Conservation (phyloP, 179 eudicot species). For the Silene coronaria region DNA sequence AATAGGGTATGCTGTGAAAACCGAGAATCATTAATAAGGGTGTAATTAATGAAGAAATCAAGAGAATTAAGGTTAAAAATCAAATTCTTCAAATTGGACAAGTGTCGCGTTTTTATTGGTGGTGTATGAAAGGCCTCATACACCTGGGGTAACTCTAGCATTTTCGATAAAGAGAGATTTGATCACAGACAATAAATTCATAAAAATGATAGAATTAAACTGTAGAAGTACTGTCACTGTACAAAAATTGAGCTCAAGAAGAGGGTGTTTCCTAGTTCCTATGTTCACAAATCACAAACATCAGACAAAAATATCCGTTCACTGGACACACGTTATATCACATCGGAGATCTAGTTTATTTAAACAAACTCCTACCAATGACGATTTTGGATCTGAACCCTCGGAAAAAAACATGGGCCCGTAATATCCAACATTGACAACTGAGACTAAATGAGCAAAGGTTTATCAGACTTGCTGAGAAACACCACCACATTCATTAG, state of each 20-base stretch:
- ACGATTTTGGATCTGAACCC: neutral
- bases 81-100: no score
- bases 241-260: neutral
- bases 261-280: neutral
- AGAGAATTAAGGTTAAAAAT: no score
- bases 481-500: constrained; percentile 14
- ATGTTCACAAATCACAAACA: neutral
- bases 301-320: neutral
- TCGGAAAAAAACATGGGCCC: neutral
- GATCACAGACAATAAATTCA: neutral
- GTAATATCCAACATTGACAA: neutral
- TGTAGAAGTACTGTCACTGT: neutral
- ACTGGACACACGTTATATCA: neutral
- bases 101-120: no score
- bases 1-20: no score
- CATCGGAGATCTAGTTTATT: neutral
- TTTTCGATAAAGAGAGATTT: neutral
- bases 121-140: no score
- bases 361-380: neutral
- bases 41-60: no score
- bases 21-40: no score
- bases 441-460: neutral
- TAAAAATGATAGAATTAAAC: neutral
- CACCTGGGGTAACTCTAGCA: no score
- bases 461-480: constrained; percentile 14